Conservation (phyloP, 495 filamentous ascomycete species). For the Daldinia bambusicola region DNA sequence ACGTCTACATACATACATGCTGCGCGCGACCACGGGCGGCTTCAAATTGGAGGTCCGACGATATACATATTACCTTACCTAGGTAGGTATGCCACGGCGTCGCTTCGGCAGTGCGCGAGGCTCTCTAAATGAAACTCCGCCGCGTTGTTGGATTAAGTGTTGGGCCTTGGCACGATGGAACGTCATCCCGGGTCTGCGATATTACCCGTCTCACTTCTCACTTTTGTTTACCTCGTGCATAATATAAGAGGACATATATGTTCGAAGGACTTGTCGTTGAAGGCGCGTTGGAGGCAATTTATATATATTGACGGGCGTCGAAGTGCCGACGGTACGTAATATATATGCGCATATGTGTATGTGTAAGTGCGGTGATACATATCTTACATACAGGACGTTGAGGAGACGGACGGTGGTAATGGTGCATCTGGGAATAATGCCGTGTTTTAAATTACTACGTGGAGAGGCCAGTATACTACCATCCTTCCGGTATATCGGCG, state of each 20-base stretch:
- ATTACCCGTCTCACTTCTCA: conserved; percentile 30
- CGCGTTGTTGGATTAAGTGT: conserved; percentile 29
- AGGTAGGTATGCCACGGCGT: neutral
- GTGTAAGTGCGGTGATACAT: neutral
- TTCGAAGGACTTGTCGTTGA: neutral
- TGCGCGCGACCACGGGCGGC: neutral
- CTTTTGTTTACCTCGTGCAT: neutral
- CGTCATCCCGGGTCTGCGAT: conserved; percentile 6
- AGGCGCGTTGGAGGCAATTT: conserved; percentile 14
- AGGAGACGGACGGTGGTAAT: neutral
- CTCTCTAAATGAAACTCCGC: conserved; percentile 33
- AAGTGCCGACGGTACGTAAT: conserved; percentile 17
- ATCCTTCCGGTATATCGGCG: conserved; percentile 6
- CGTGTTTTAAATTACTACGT: conserved; percentile 8
- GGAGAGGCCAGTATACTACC: neutral
- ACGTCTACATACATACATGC: neutral
- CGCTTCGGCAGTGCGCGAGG: conserved; percentile 14
- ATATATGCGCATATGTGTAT: neutral
- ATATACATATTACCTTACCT: no score
- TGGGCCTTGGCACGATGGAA: conserved; percentile 16
- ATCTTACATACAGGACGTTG: neutral
- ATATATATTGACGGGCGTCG: conserved; percentile 40
- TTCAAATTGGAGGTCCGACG: neutral
- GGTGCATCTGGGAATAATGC: conserved; percentile 1
- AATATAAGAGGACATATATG: neutral